Conservation (phyloP, 176 grass and related monocot species). For the Carex cristatella region DNA sequence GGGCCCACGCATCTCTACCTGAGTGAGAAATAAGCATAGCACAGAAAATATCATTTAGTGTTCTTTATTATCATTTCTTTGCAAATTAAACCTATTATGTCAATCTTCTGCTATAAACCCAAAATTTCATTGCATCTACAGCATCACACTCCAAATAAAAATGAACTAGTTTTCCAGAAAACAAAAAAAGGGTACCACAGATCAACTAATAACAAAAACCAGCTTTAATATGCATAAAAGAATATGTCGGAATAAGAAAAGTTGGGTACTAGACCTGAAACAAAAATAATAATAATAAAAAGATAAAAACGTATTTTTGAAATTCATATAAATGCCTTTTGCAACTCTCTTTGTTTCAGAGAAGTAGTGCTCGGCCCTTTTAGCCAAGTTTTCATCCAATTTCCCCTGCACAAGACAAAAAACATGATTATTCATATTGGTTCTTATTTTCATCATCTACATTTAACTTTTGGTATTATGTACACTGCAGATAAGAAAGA, state of each 20-base stretch:
- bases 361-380: conserved; percentile 85
- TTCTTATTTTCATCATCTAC: background rate
- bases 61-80: conserved; percentile 12
- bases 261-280: background rate
- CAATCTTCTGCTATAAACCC: background rate
- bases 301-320: background rate
- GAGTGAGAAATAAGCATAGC: background rate
- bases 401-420: conserved; percentile 30
- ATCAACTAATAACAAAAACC: background rate
- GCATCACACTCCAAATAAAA: background rate
- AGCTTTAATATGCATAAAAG: background rate
- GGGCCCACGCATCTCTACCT: conserved; percentile 66
- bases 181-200: background rate
- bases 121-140: background rate
- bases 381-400: conserved; percentile 63
- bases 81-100: background rate
- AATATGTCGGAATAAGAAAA: background rate
- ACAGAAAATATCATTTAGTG: background rate
- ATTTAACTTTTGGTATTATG: background rate
- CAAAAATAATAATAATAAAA: background rate
- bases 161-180: background rate
- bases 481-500: background rate
- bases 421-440: background rate
- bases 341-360: conserved; percentile 70
- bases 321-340: conserved; percentile 43